Evolutionary conservation across 805 yeast species (phyloP), one percentile per base, ranked within the genome.

Genomic region (Priceomyces melissophilus): DNA sequence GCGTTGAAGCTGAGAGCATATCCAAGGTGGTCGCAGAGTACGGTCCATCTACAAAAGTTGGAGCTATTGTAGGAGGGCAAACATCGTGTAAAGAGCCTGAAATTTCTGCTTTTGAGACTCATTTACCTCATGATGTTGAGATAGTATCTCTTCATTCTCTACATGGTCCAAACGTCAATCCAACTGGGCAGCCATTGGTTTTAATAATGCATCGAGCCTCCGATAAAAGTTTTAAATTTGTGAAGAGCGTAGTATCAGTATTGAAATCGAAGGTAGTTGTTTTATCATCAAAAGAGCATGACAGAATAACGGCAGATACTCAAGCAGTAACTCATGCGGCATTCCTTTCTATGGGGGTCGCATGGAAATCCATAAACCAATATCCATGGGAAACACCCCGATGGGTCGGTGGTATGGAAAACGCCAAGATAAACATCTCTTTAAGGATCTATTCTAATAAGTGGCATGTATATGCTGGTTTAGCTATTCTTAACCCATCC

Each of bases 281-380:
- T 40, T 69, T 93, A 26, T 73, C 87, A 0, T 96, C 93, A n/a
- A 73, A 78, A 39, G 90, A 90, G 57, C 99, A 93, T 60, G 99
- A 93, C 60, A 79, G 76, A 52, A 91, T 93, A 47, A 91, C 99
- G 0, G 99, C 99, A 0, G 99, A 93, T 60, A 93, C 98, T 2
- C 99, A 93, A 61, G 98, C 98, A 0, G 96, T 91, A 12, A 93
- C 99, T 0, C 99, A 93, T 59, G 97, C 97, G 10, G 98, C 97
- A 0, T 93, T 93, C 56, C 69, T 93, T 44, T 83, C 95, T 42
- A 93, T 93, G 99, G 99, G 99, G 4, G 80, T 82, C 6, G 98
- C 98, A 5, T 93, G 99, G 99, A 84, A 78, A 50, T 77, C 81
- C 35, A 71, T 76, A 46, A 76, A 82, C 54, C 83, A 85, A 58